Evolutionary conservation across 345 rosid genomes (phyloP).

Genomic region (Moringa oleifera): DNA sequence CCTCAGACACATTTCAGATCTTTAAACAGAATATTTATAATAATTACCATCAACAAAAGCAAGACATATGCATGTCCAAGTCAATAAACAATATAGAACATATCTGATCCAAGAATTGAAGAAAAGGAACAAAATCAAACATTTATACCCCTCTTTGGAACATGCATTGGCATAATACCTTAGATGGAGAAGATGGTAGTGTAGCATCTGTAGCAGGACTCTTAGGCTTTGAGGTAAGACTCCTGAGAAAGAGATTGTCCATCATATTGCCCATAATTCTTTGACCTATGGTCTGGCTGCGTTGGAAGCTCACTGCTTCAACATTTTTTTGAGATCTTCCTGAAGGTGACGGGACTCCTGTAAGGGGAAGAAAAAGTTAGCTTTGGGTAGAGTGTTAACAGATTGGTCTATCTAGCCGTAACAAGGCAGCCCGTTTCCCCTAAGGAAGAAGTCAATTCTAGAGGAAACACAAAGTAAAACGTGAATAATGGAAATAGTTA

Average conservation of each 20-base stretch:
- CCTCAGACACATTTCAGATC: too few relatives aligned
- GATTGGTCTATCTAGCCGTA: background rate
- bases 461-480: background rate
- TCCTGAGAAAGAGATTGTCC: slow-evolving; percentile 83
- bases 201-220: slow-evolving; percentile 47
- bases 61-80: too few relatives aligned
- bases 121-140: background rate
- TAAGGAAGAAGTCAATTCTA: slow-evolving; percentile 2
- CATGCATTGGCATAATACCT: slow-evolving; percentile 39
- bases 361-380: slow-evolving; percentile 11
- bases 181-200: slow-evolving; percentile 66
- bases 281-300: slow-evolving; percentile 82
- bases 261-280: slow-evolving; percentile 75
- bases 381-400: background rate
- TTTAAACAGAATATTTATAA: too few relatives aligned
- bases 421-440: background rate
- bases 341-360: slow-evolving; percentile 82
- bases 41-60: background rate
- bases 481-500: background rate
- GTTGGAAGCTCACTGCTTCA: slow-evolving; percentile 50
- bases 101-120: background rate
- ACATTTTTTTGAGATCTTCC: slow-evolving; percentile 59
- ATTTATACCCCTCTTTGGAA: background rate
- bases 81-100: too few relatives aligned
- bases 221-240: slow-evolving; percentile 73